A percentile compares a stretch with the other conserved stretches of the same genome.
phyloP scores from a whole-genome alignment of 768 basidiomycete genomes.

The Polyporus arcularius region DNA sequence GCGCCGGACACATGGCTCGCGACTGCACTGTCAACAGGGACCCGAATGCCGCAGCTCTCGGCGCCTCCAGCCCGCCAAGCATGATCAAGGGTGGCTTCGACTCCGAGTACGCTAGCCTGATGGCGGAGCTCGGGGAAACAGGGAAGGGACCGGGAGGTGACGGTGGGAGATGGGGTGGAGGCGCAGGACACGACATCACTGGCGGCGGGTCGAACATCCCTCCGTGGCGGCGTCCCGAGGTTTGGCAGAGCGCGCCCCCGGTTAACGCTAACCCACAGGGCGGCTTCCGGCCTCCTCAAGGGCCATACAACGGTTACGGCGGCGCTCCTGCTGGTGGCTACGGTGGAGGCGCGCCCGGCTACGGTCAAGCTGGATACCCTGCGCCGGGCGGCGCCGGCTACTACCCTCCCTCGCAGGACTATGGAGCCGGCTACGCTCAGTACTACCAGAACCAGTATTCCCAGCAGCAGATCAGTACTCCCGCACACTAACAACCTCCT shows the following conservation, averaged over 20 bases:
- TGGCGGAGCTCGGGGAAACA: conserved; percentile 96
- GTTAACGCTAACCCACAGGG: conserved; percentile 40
- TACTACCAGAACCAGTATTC: conserved; percentile 90
- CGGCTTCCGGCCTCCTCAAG: conserved; percentile 67
- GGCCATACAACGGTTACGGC: conserved; percentile 31
- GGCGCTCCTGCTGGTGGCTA: conserved; percentile 18
- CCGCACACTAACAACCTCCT: conserved; percentile 31
- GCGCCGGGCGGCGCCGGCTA: conserved; percentile 36
- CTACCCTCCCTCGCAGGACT: conserved; percentile 62
- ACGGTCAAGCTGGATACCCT: conserved; percentile 40
- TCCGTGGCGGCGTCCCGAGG: conserved; percentile 90
- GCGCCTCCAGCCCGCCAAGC: conserved; percentile 41
- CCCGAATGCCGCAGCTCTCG: conserved; percentile 58
- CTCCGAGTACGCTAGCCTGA: conserved; percentile 94
- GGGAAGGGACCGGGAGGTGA: conserved; percentile 57
- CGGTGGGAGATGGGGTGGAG: conserved; percentile 63
- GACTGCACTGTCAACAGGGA: conserved; percentile 95
- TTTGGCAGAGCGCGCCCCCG: conserved; percentile 61
- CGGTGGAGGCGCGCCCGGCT: conserved; percentile 11
- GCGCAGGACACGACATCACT: conserved; percentile 58
- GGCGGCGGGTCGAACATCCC: conserved; percentile 76
- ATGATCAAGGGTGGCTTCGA: conserved; percentile 83
- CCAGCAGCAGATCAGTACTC: conserved; percentile 65
- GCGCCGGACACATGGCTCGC: conserved; percentile 98
- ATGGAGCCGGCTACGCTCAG: conserved; percentile 74